Evolutionary conservation across 495 filamentous ascomycete species (phyloP).

Genomic region (Aspergillus baeticus): DNA sequence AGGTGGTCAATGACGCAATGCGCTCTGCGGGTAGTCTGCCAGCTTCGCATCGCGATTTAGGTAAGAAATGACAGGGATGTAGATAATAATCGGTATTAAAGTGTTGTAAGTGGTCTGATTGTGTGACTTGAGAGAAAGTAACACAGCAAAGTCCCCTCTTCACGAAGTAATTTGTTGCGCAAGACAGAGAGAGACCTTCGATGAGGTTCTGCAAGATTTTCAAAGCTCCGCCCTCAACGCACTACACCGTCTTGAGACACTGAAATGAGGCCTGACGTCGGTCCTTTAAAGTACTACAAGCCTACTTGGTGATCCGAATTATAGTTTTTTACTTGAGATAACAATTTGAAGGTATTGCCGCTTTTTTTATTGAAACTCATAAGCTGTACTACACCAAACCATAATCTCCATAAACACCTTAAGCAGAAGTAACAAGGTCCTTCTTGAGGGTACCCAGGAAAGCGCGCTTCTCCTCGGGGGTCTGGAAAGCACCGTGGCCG

Average conservation of each 20-base stretch:
- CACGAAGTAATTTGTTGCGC: too few species aligned
- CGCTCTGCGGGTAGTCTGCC: constrained; percentile 13
- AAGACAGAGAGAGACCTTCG: too few species aligned
- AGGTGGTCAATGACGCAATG: constrained; percentile 46
- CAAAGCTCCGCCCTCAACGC: too few species aligned
- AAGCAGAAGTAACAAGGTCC: constrained; percentile 75
- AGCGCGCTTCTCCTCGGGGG: constrained; percentile 94
- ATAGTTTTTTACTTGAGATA: too few species aligned
- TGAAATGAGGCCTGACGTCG: neutral
- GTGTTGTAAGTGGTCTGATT: too few species aligned
- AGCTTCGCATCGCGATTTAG: constrained; percentile 7
- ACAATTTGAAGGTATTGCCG: constrained; percentile 36
- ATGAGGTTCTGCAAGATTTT: too few species aligned
- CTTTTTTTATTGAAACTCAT: constrained; percentile 50
- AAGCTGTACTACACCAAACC: constrained; percentile 41
- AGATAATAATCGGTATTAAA: neutral
- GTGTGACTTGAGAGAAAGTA: too few species aligned
- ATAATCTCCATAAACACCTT: constrained; percentile 53
- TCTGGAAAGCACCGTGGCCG: constrained; percentile 99
- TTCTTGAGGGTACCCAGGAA: constrained; percentile 99
- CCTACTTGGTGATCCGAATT: too few species aligned
- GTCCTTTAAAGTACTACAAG: neutral
- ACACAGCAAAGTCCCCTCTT: too few species aligned
- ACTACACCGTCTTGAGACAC: neutral
- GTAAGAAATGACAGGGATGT: neutral